These are phyloP conservation scores for Peronospora belbahrii DNA, from an alignment of 352 stramenopile species.

Conservation along the genomic window DNA sequence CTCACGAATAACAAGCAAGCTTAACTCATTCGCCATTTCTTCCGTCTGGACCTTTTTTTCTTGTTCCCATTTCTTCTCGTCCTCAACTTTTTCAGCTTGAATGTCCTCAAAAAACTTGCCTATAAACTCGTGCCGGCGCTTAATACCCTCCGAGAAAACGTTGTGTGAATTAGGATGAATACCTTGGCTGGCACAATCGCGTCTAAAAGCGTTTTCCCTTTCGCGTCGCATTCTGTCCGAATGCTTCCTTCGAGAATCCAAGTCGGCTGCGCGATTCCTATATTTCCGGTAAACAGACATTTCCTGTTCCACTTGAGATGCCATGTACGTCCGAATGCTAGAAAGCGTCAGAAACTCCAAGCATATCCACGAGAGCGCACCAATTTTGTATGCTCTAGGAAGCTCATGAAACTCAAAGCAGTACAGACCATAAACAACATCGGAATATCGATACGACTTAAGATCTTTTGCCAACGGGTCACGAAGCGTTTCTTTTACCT, in stretches of 20 bases:
- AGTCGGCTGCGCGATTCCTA: constrained; percentile 41
- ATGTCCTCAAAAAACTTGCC: constrained; percentile 59
- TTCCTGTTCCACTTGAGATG: constrained; percentile 54
- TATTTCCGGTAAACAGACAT: constrained; percentile 43
- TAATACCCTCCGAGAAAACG: constrained; percentile 54
- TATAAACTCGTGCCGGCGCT: constrained; percentile 54
- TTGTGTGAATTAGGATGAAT: constrained; percentile 65
- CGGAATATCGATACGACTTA: constrained; percentile 36
- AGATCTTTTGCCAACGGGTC: constrained; percentile 12
- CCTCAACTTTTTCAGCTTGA: constrained; percentile 37
- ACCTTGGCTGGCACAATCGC: constrained; percentile 46
- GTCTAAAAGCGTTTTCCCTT: constrained; percentile 50
- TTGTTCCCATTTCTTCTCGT: constrained; percentile 42
- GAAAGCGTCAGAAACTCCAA: constrained; percentile 57
- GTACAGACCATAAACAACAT: constrained; percentile 67
- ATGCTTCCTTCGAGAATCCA: constrained; percentile 46
- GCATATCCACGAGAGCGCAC: constrained; percentile 56
- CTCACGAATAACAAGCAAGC: constrained; percentile 55
- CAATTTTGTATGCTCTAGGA: constrained; percentile 52
- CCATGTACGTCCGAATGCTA: constrained; percentile 45
- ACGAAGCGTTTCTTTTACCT: constrained; percentile 27
- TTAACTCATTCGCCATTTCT: constrained; percentile 32
- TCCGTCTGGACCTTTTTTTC: constrained; percentile 42
- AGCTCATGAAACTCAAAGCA: constrained; percentile 63
- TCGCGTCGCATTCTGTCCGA: constrained; percentile 43